These are phyloP conservation scores for Epicoccum sorghinum DNA, from an alignment of 2,329 filamentous ascomycete genomes.

Conservation along the genomic window DNA sequence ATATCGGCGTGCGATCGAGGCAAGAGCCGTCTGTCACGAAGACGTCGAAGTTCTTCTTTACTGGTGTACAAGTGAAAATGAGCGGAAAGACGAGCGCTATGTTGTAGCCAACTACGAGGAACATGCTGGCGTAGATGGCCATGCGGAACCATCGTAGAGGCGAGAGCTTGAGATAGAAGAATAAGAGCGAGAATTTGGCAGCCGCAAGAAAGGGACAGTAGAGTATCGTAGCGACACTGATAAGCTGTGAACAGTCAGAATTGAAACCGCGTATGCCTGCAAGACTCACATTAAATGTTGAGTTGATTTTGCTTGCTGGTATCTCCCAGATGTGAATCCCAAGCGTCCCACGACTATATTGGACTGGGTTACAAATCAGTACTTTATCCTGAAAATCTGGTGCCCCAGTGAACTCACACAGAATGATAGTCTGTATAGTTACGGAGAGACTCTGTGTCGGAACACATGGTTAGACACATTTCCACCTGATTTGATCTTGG, in stretches of 20 bases:
- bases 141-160: constrained; percentile 19
- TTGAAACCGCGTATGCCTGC: background rate
- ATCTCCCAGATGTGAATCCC: constrained; percentile 33
- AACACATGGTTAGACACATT: background rate
- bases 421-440: constrained; percentile 14
- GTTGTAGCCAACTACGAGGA: constrained; percentile 28
- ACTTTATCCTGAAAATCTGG: too few species aligned
- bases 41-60: constrained; percentile 25
- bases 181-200: constrained; percentile 29
- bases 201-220: constrained; percentile 23
- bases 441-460: constrained; percentile 13
- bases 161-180: constrained; percentile 26
- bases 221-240: constrained; percentile 18
- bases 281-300: constrained; percentile 16
- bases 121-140: constrained; percentile 22
- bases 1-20: constrained; percentile 25
- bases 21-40: constrained; percentile 21
- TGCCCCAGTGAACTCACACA: constrained; percentile 3
- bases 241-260: constrained; percentile 1
- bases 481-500: too few species aligned
- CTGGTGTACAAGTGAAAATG: constrained; percentile 30
- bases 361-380: constrained; percentile 5
- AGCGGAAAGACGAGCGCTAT: constrained; percentile 26
- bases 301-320: constrained; percentile 12
- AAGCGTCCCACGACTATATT: constrained; percentile 18